A percentile compares a stretch with the other conserved stretches of the same genome.
Conservation (phyloP, 164 flowering plant species). For the Protea cynaroides region DNA sequence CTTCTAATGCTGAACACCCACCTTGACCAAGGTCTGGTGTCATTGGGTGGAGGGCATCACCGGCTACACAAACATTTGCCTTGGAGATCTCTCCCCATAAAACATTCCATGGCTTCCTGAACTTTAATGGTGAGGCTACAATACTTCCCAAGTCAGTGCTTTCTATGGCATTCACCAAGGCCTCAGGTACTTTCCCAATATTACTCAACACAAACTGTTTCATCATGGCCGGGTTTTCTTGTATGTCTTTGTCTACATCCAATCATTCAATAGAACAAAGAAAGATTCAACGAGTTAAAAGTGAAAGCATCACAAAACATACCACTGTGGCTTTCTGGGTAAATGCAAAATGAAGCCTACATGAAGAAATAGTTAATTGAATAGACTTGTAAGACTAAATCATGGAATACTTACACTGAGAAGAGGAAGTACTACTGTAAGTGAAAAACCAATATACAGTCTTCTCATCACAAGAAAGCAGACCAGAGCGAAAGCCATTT, state of each 20-base stretch:
- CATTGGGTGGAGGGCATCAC: slow-evolving; percentile 46
- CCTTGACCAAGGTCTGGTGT: slow-evolving; percentile 53
- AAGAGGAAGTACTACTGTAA: slow-evolving; percentile 15
- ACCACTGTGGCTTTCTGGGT: too few relatives aligned
- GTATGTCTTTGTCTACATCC: slow-evolving; percentile 21
- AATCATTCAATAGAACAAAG: not conserved
- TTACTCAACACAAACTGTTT: slow-evolving; percentile 37
- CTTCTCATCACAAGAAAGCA: slow-evolving; percentile 37
- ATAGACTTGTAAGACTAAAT: too few relatives aligned
- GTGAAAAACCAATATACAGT: slow-evolving; percentile 55
- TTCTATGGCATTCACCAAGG: slow-evolving; percentile 19
- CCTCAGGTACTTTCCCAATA: slow-evolving; percentile 22
- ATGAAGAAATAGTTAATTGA: not conserved
- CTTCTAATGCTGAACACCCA: slow-evolving; percentile 45
- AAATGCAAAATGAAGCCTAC: too few relatives aligned
- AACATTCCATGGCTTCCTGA: slow-evolving; percentile 34
- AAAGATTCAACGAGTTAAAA: not conserved
- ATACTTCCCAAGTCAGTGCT: slow-evolving; percentile 18
- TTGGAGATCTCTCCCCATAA: slow-evolving; percentile 33
- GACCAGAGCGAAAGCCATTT: slow-evolving; percentile 44
- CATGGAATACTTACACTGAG: slow-evolving; percentile 15
- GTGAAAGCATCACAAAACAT: too few relatives aligned
- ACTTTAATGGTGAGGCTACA: slow-evolving; percentile 20
- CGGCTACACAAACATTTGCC: slow-evolving; percentile 41
- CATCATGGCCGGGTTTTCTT: slow-evolving; percentile 27